Base-by-base conservation (phyloP, 2,329 filamentous ascomycete genomes). In the Ophiocordyceps sinensis region DNA sequence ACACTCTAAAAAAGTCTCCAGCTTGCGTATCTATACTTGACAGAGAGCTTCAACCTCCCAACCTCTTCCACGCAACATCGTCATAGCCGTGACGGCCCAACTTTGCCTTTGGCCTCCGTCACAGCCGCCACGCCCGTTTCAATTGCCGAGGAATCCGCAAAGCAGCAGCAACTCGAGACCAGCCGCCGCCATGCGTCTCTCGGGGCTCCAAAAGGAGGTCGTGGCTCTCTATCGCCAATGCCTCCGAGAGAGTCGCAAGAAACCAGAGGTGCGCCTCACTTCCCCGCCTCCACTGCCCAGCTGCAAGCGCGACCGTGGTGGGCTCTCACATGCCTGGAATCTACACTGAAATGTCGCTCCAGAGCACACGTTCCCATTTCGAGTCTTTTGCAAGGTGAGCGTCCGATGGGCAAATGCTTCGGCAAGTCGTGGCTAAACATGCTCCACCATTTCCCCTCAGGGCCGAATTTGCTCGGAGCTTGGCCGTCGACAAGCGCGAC, bases 161-260 rank as follows among this genome's bases (percentile, higher is more conserved):
- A 26, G 23, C 23, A 26, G 23, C 3, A 26, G 3, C 23, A 26
- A 4, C 23, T 6, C 23, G 9, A 26, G 7, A 31, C 30, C 6
- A 31, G 12, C 30, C 30, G 10, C 32, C 32, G n/a, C 5, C 13
- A 44, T 44, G 43, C 51, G 77, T 51, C 67, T 88, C 23, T 94
- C 88, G 8, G 91, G 91, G 30, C 68, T 96, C n/a, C 89, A 96
- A 58, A 81, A 76, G 53, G 86, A 94, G 54, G 89, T 95, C 4
- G 62, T 96, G 40, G 71, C 78, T 29, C 74, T 98, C 13, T 98
- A 96, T 59, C 79, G 89, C 44, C 75, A 78, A 56, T 96, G 89
- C 53, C 67, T 98, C 23, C 77, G 88, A 44, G 85, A 84, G 54
- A 79, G 82, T 44, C 76, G 81, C 45, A 80, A 79, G 54, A 96